Conservation (phyloP, 140 eudicot species). For the Flaveria floridana region DNA sequence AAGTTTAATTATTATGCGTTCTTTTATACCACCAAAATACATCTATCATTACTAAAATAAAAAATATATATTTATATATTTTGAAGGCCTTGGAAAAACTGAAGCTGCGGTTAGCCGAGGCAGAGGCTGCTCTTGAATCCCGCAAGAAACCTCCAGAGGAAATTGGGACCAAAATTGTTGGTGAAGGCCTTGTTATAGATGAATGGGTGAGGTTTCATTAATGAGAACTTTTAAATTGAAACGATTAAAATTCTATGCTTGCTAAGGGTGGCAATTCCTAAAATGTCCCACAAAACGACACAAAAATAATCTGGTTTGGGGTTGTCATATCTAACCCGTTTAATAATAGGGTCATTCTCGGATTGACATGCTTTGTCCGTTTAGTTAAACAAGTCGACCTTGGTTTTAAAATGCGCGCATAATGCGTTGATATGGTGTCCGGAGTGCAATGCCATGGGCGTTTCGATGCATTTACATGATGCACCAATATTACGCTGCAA, state of each 20-base stretch:
- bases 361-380: not conserved
- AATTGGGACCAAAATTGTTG: constrained; percentile 68
- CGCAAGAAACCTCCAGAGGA: constrained; percentile 87
- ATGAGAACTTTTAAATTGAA: not conserved
- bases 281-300: not conserved
- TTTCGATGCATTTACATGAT: too few relatives aligned
- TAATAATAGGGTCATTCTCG: not conserved
- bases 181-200: constrained; percentile 95
- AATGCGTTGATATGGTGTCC: too few relatives aligned
- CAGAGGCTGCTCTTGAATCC: constrained; percentile 88
- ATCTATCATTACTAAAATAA: not conserved
- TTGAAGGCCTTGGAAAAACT: constrained; percentile 77
- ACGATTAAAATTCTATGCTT: not conserved
- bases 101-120: constrained; percentile 82
- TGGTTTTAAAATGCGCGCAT: not conserved
- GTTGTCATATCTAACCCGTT: not conserved
- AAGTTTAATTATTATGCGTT: constrained; percentile 34
- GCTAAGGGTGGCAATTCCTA: not conserved
- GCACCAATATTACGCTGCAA: too few relatives aligned
- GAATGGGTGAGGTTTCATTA: constrained; percentile 72
- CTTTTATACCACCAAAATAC: not conserved
- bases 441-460: too few relatives aligned
- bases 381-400: not conserved
- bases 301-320: not conserved
- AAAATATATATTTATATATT: not conserved